Conservation (phyloP, 805 yeast genomes). For the Kodamaea sagamina region DNA sequence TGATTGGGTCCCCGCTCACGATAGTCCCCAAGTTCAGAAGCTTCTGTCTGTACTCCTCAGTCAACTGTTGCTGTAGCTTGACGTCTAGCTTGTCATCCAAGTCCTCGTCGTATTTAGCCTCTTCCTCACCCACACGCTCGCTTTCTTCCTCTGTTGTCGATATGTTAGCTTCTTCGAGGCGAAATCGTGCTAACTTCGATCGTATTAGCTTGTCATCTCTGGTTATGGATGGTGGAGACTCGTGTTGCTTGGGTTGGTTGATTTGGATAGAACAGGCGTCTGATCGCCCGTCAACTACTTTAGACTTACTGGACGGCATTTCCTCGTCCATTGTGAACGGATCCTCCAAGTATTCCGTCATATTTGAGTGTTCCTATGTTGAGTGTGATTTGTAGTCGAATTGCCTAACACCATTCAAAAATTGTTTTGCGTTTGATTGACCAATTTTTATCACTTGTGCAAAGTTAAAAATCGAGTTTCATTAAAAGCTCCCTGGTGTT, state of each 20-base stretch:
- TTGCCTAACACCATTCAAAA: too few relatives aligned
- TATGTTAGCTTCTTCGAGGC: conserved; percentile 24
- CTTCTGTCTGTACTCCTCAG: conserved; percentile 19
- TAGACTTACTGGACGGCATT: conserved; percentile 15
- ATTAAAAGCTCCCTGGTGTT: too few relatives aligned
- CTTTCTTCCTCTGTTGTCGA: conserved; percentile 34
- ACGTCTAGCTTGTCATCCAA: conserved; percentile 42
- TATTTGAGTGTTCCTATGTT: neutral
- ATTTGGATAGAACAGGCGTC: neutral
- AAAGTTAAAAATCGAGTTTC: too few relatives aligned
- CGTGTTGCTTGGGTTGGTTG: conserved; percentile 5
- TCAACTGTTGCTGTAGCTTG: conserved; percentile 23
- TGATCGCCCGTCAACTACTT: neutral
- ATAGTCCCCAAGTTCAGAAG: conserved; percentile 1
- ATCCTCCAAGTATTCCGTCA: conserved; percentile 26
- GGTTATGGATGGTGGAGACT: conserved; percentile 1
- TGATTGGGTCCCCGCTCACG: conserved; percentile 24
- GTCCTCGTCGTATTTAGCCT: conserved; percentile 38
- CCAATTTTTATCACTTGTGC: too few relatives aligned
- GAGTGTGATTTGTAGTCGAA: too few relatives aligned
- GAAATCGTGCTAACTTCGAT: conserved; percentile 30
- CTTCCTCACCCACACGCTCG: conserved; percentile 20
- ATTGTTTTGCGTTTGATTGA: neutral
- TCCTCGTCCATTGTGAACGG: conserved; percentile 52
- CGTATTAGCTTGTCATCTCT: conserved; percentile 32